These are phyloP conservation scores for Sistotremastrum niveocremeum DNA, from an alignment of 768 basidiomycete species.

Conservation along the genomic window DNA sequence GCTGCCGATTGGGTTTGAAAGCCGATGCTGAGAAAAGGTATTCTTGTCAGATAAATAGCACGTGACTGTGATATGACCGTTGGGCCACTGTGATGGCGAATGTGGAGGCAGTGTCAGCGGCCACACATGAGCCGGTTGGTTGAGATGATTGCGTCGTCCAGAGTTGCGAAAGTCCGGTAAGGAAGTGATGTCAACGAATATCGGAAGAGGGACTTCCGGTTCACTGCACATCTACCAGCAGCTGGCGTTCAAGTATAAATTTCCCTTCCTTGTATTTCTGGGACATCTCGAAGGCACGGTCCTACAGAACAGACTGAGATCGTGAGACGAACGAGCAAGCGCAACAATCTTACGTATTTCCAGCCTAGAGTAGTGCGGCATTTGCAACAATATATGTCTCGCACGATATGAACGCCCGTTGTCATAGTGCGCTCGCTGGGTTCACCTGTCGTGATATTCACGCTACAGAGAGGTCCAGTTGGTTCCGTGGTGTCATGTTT, in stretches of 20 bases:
- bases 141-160: too few relatives aligned
- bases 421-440: slow-evolving; percentile 92
- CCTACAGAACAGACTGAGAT: slow-evolving; percentile 32
- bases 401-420: slow-evolving; percentile 90
- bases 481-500: not conserved
- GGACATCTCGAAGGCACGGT: slow-evolving; percentile 74
- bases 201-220: not conserved
- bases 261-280: slow-evolving; percentile 99
- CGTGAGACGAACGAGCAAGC: slow-evolving; percentile 1
- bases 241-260: slow-evolving; percentile 90
- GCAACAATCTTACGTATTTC: slow-evolving; percentile 69
- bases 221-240: slow-evolving; percentile 77
- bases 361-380: slow-evolving; percentile 82
- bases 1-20: too few relatives aligned
- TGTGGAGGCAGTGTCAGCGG: too few relatives aligned
- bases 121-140: too few relatives aligned
- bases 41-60: too few relatives aligned
- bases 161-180: too few relatives aligned
- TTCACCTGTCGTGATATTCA: slow-evolving; percentile 84
- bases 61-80: too few relatives aligned
- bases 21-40: too few relatives aligned
- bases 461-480: slow-evolving; percentile 31
- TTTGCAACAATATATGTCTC: slow-evolving; percentile 90
- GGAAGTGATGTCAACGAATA: not conserved
- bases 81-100: too few relatives aligned